Evolutionary conservation across 768 basidiomycete species (phyloP), one percentile per base, ranked within the genome.

Genomic region (Russula griseocarnosa): DNA sequence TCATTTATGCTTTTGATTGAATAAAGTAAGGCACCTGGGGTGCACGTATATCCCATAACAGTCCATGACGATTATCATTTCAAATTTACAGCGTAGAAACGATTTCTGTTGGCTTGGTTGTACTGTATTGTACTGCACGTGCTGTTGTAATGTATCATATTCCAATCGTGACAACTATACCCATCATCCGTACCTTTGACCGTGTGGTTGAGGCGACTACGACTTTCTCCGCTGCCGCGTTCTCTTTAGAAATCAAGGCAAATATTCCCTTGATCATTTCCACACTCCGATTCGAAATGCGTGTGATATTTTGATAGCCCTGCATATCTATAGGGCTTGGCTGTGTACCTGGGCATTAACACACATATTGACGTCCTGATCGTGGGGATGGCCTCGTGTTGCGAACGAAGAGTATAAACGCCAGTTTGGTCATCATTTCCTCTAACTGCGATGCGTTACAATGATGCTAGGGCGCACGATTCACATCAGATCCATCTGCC

Each of bases 241-340:
- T 24, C n/a, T 11, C 38, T 6, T 24, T 36, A 36, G 4, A 22
- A 22, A 10, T 46, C 53, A 14, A 22, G 7, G 38, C 38, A 38
- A 38, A 16, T 14, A 11, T 26, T 24, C 6, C 58, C 47, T 60
- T 51, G 40, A 32, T 32, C 32, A 32, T 32, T 9, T 32, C 28
- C 54, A 47, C 38, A 34, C 30, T 40, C 14, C 24, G 49, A 66
- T 57, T 34, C 36, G 36, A 10, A 36, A 11, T n/a, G 20, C 49
- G 42, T 28, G 26, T 26, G 58, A 63, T 16, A 26, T 34, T n/a
- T 79, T 13, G 81, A 83, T 0, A 81, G 73, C 14, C 82, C 80
- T 0, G 79, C 74, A 62, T 83, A 84, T 3, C 82, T 82, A 83
- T 84, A 84, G 0, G 82, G 83, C 65, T 84, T 86, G 9, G 82